Conservation (phyloP, 2,329 filamentous ascomycete genomes). For the Tolypocladium amazonense region DNA sequence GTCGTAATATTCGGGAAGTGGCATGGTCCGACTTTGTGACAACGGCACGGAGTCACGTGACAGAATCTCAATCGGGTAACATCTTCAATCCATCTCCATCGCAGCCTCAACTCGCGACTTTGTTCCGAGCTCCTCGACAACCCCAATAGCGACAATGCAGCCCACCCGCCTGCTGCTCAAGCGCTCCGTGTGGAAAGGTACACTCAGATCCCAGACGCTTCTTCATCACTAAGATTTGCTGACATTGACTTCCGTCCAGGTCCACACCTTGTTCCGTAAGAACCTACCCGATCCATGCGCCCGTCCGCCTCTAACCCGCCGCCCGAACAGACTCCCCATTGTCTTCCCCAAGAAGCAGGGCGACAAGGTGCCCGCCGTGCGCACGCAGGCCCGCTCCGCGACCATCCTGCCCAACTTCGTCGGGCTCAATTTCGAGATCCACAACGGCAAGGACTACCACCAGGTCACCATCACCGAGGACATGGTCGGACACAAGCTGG, state of each 20-base stretch:
- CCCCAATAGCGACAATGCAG: constrained; percentile 42
- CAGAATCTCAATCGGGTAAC: not conserved
- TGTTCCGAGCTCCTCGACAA: not conserved
- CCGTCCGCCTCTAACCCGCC: not conserved
- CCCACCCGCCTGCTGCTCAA: constrained; percentile 57
- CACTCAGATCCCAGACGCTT: constrained; percentile 6
- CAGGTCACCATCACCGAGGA: constrained; percentile 82
- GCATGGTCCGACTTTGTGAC: not conserved
- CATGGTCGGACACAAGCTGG: constrained; percentile 93
- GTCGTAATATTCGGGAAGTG: not conserved
- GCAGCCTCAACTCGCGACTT: not conserved
- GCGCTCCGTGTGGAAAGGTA: constrained; percentile 86
- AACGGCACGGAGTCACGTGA: not conserved
- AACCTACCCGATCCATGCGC: not conserved
- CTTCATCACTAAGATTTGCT: not conserved
- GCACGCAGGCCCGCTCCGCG: constrained; percentile 76
- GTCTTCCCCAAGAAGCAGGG: constrained; percentile 46
- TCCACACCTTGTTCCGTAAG: constrained; percentile 45
- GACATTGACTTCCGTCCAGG: constrained; percentile 20
- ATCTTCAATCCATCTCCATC: not conserved
- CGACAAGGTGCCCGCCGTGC: constrained; percentile 60
- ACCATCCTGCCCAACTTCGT: constrained; percentile 91
- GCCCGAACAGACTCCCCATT: constrained; percentile 46
- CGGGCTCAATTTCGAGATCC: constrained; percentile 76
- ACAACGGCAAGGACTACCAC: constrained; percentile 83